phyloP scores from a whole-genome alignment of 805 yeast species.

The Nakazawaea ambrosiae region DNA sequence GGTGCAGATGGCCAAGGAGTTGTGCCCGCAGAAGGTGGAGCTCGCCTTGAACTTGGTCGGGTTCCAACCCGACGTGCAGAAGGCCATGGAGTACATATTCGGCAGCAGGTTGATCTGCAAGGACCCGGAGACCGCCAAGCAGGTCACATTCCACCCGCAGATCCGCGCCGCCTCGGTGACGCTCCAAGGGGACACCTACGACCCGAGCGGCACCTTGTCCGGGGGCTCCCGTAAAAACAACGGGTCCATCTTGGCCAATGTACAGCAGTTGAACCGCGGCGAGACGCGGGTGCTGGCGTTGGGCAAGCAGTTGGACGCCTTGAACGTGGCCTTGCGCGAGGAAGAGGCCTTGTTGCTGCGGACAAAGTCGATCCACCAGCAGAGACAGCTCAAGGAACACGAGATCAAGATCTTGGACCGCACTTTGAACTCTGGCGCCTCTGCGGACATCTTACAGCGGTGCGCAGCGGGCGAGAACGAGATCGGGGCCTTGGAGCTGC shows the following conservation, averaged over 20 bases:
- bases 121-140: constrained; percentile 83
- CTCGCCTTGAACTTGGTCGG: constrained; percentile 79
- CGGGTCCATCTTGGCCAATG: constrained; percentile 51
- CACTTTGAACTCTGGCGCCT: constrained; percentile 47
- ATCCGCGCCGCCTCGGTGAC: constrained; percentile 82
- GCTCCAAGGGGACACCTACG: constrained; percentile 87
- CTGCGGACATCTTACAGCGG: constrained; percentile 47
- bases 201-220: constrained; percentile 91
- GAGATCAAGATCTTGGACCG: constrained; percentile 49
- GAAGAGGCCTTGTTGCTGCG: constrained; percentile 37
- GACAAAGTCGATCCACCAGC: constrained; percentile 52
- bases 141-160: constrained; percentile 79
- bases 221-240: constrained; percentile 81
- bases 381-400: constrained; percentile 49
- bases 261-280: constrained; percentile 56
- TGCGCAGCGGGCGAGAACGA: constrained; percentile 39
- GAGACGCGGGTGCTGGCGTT: constrained; percentile 31
- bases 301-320: constrained; percentile 32
- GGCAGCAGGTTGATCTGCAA: constrained; percentile 85
- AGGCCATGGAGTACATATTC: constrained; percentile 88
- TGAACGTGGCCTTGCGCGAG: constrained; percentile 33
- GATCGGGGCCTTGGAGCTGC: constrained; percentile 31
- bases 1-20: constrained; percentile 58
- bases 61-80: constrained; percentile 59
- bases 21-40: constrained; percentile 82